Base-by-base conservation (phyloP, 495 filamentous ascomycete species). In the Trichoderma virens region DNA sequence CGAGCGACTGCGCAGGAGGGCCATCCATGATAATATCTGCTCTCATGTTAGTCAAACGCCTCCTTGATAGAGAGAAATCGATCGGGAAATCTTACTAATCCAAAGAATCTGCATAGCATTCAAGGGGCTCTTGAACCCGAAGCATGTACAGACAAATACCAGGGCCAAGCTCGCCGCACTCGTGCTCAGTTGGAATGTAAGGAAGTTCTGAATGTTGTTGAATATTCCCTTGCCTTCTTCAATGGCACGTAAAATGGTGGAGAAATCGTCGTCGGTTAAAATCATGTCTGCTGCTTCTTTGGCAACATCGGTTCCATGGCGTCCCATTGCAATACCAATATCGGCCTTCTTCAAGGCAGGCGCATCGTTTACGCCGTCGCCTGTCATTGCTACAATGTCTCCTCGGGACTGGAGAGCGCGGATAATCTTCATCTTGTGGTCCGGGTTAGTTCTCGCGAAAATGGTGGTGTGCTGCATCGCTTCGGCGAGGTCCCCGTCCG, bases 271-370 rank as follows among this genome's bases (percentile, higher is more conserved):
- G 71, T 98, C 93, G 0, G 93, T 97, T 62, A 98, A 76, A 69
- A 98, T 98, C 94, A 98, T 98, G 72, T 98, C 94, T n/a, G 95
- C 91, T 35, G 94, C 94, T 75, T 98, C 94, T 80, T 98, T 98
- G 65, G 94, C 94, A 39, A 98, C 94, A 70, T 98, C 94, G 2
- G 94, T 98, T 56, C 94, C 94, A 35, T 96, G 86, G 68, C 86
- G 83, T 65, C 94, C 94, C 94, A 98, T 98, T 14, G 93, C 90
- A 65, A 98, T 93, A 34, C 94, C 94, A 74, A 98, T 98, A 70
- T 98, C 94, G 3, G 94, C 94, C 76, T 93, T 95, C 75, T 98
- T 98, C 62, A 98, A 79, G 3, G 94, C 94, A 3, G 94, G 94
- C 25, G 94, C 94, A 77, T 98, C 94, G 68, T 98, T 98, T 59